A percentile compares a stretch with the other conserved stretches of the same genome.
These are phyloP conservation scores for Tolypocladium album DNA, from an alignment of 2,329 filamentous ascomycete genomes.

Conservation along the genomic window DNA sequence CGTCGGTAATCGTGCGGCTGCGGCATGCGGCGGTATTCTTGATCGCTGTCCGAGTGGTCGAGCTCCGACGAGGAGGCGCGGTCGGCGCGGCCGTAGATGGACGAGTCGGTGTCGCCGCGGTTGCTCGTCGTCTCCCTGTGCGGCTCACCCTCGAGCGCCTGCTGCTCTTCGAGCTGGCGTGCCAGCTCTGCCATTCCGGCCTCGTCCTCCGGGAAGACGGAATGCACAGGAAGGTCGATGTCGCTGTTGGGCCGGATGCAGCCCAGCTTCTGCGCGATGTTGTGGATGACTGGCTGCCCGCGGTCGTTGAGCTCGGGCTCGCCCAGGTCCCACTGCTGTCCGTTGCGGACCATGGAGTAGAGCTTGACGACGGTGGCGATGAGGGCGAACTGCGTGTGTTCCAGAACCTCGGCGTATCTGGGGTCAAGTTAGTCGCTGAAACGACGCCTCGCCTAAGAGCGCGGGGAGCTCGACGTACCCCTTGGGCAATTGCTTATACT, in stretches of 20 bases:
- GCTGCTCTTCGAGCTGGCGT: slow-evolving; percentile 38
- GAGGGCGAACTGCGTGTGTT: slow-evolving; percentile 54
- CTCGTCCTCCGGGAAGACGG: slow-evolving; percentile 52
- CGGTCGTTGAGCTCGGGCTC: slow-evolving; percentile 54
- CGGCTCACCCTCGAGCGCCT: slow-evolving; percentile 8
- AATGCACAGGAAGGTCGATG: slow-evolving; percentile 45
- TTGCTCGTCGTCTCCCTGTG: slow-evolving; percentile 11
- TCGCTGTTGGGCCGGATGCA: slow-evolving; percentile 54
- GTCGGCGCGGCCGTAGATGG: slow-evolving; percentile 16
- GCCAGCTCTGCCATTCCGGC: slow-evolving; percentile 46
- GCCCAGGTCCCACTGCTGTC: slow-evolving; percentile 49
- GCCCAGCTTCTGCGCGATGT: slow-evolving; percentile 53
- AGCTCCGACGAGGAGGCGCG: slow-evolving; percentile 44
- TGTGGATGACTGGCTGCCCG: slow-evolving; percentile 53
- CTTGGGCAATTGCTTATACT: slow-evolving; percentile 54
- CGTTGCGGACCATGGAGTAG: slow-evolving; percentile 50
- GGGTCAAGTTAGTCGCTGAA: slow-evolving; percentile 4
- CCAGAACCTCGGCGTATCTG: slow-evolving; percentile 53
- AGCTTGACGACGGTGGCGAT: slow-evolving; percentile 56
- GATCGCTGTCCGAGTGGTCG: slow-evolving; percentile 44
- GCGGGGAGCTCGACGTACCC: slow-evolving; percentile 31
- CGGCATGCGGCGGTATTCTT: slow-evolving; percentile 8
- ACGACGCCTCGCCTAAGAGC: neutral
- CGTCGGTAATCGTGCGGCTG: slow-evolving; percentile 33
- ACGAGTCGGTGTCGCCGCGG: slow-evolving; percentile 4